Evolutionary conservation across 495 filamentous ascomycete species (phyloP), one percentile per base, ranked within the genome.

Genomic region (Lasiosphaeria ovina): DNA sequence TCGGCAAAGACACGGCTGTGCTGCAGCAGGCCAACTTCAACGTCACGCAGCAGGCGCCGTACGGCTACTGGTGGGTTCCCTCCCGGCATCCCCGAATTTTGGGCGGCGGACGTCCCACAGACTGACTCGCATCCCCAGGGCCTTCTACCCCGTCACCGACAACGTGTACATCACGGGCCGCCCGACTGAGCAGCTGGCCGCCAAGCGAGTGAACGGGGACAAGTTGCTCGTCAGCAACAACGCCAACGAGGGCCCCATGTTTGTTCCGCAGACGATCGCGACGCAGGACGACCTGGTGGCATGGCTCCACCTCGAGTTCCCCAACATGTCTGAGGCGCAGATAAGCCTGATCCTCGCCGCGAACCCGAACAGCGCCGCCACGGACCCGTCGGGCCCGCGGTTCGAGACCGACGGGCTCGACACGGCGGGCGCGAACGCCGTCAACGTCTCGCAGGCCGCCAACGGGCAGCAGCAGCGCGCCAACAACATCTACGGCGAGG

Each of bases 81-180:
- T 14, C 14, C 16, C 1, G 10, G 11, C 12, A 6, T 38, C 35
- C 16, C 2, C 7, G 2, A 2, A 9, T n/a, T 47, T 32, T 17
- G 31, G 31, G 4, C 17, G 16, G 55, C 16, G n/a, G 16, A 31
- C 12, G 24, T 59, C 16, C 53, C 44, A 10, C 5, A 16, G 3
- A n/a, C 11, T 32, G 47, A 50, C 14, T n/a, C 16, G 24, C 24
- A 24, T 24, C 24, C 2, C 3, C 53, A 66, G 86, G 80, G 79
- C 80, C 62, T 35, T 87, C 85, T 66, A 65, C 80, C 86, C 87
- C 6, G 87, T 89, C 14, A 84, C 83, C 1, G 87, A 89, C 65
- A 78, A 80, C 11, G 67, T 64, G 4, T 82, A 87, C 66, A 73
- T 89, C 59, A 74, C 75, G 53, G 72, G 82, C 34, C 76, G 73